Evolutionary conservation across 1,139 yeast genomes (phyloP), one percentile per base, ranked within the genome.

Genomic region (Yamadazyma pseudoaaseri): DNA sequence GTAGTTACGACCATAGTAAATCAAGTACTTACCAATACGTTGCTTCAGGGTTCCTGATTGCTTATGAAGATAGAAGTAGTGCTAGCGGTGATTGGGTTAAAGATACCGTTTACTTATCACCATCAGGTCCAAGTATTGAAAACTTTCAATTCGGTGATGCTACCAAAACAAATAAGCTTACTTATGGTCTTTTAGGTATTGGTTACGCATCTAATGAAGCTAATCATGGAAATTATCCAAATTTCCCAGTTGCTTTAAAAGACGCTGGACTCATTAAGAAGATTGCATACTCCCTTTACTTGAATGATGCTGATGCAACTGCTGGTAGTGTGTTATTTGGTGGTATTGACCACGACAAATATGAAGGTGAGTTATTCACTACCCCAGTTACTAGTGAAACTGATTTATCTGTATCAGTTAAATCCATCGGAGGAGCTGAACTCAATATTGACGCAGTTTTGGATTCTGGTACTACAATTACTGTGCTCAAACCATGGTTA

Each of bases 131-230:
- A n/a, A 26, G 26, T 6, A 1, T 41, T 7, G 22, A 29, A 17
- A 11, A 16, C 10, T 30, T 27, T 3, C 28, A 34, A 28, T 33
- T 41, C 21, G 43, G 42, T 20, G 37, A 25, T 31, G 43, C 40
- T n/a, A 35, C 34, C 16, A 1, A 3, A 2, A 29, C 28, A 11
- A 7, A 12, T 3, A 26, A 16, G n/a, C 12, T 35, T 13, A 10
- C n/a, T 2, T 27, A 18, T 20, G 79, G 79, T 18, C 70, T 76
- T 21, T 54, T 77, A 25, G 84, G 83, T 11, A 65, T 79, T 38
- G 83, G 83, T 1, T 22, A 12, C 12, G 12, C 22, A 8, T 13
- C 5, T 2, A 12, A 20, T 10, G 38, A 36, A 25, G 33, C 34
- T 16, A 23, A 41, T 16, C 9, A 14, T 4, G 43, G 56, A 12